Evolutionary conservation across 1,284 basidiomycete species (phyloP).

Genomic region (Sphagnurus paluster): DNA sequence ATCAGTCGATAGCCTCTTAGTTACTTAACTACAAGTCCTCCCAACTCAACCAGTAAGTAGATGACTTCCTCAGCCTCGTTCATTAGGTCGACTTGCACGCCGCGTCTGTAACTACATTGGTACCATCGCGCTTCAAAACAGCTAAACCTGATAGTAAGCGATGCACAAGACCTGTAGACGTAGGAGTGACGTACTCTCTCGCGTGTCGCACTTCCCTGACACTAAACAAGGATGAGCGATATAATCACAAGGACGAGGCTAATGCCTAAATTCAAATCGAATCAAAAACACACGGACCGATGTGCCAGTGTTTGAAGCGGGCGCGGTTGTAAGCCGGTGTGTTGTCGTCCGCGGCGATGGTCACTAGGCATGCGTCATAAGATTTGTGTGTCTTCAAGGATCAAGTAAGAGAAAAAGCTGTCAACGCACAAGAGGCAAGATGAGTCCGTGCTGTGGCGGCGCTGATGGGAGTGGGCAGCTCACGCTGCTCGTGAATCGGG

Average conservation of each 20-base stretch:
- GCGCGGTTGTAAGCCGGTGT: slow-evolving; percentile 42
- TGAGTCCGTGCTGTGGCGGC: slow-evolving; percentile 30
- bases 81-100: slow-evolving; percentile 43
- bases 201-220: slow-evolving; percentile 51
- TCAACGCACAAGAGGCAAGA: slow-evolving; percentile 26
- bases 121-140: slow-evolving; percentile 55
- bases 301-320: slow-evolving; percentile 48
- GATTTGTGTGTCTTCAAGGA: background rate
- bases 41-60: too few relatives aligned
- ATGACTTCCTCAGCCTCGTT: too few relatives aligned
- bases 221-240: slow-evolving; percentile 29
- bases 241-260: background rate
- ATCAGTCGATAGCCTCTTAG: too few relatives aligned
- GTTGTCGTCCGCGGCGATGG: slow-evolving; percentile 47
- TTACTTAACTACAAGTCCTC: too few relatives aligned
- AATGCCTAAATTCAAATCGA: background rate
- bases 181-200: slow-evolving; percentile 41
- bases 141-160: slow-evolving; percentile 28
- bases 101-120: slow-evolving; percentile 41
- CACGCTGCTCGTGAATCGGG: slow-evolving; percentile 23
- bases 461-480: slow-evolving; percentile 31
- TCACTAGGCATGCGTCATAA: slow-evolving; percentile 31
- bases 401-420: background rate
- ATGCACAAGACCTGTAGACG: background rate
- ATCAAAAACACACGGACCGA: too few relatives aligned